These are phyloP conservation scores for Mollisiaceae sp. DNA, from an alignment of 2,329 filamentous ascomycete species.

Conservation along the genomic window DNA sequence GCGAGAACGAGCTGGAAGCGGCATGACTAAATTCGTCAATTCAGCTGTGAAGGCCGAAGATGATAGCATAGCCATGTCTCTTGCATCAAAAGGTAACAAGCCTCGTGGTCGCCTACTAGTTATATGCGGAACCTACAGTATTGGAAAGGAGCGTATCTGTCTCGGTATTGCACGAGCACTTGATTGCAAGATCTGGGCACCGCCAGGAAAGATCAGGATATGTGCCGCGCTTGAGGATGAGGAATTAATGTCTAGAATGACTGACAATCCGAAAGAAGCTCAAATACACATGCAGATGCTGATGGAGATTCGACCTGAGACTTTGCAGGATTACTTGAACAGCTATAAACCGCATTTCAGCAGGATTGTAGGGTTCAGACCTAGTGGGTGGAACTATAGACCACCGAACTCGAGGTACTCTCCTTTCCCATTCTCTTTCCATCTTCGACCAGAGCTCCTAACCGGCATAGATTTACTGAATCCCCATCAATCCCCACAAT, in stretches of 20 bases:
- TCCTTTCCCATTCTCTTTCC: conserved; percentile 21
- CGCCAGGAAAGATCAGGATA: conserved; percentile 81
- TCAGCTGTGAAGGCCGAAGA: conserved; percentile 36
- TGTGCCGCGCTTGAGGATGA: conserved; percentile 84
- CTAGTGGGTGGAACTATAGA: conserved; percentile 92
- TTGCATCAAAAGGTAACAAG: conserved; percentile 38
- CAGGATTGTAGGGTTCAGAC: conserved; percentile 87
- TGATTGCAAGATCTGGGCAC: conserved; percentile 86
- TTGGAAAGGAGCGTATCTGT: conserved; percentile 96
- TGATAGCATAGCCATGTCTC: conserved; percentile 34
- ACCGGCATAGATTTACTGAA: conserved; percentile 52
- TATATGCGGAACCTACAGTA: conserved; percentile 95
- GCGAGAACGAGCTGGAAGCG: conserved; percentile 56
- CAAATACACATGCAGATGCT: conserved; percentile 98
- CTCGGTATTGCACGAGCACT: conserved; percentile 88
- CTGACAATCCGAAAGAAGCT: conserved; percentile 78
- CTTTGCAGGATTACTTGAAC: conserved; percentile 85
- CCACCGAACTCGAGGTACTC: conserved; percentile 64
- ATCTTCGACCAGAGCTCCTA: neutral
- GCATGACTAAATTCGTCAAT: conserved; percentile 68
- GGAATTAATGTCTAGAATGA: conserved; percentile 79
- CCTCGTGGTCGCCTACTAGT: conserved; percentile 76
- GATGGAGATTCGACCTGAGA: conserved; percentile 91
- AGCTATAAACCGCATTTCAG: conserved; percentile 81
- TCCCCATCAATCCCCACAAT: conserved; percentile 68